A percentile compares a stretch with the other conserved stretches of the same genome.
phyloP scores from a whole-genome alignment of 2,329 filamentous ascomycete genomes.

The Pezicula rhizophila region DNA sequence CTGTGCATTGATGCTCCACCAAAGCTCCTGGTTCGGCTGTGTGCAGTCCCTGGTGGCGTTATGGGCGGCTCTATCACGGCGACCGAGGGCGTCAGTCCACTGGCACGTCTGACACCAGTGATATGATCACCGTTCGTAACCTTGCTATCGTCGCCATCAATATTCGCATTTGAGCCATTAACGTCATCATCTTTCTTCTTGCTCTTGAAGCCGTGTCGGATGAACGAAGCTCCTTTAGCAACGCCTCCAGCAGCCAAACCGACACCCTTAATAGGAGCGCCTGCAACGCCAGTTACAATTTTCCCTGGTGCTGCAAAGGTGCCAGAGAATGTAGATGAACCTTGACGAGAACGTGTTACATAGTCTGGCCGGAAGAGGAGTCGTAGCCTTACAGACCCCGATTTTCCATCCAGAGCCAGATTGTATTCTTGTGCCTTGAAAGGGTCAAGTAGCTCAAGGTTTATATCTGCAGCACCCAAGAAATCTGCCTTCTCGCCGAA shows the following conservation, averaged over 20 bases:
- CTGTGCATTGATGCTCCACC: slow-evolving; percentile 63
- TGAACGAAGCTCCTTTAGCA: slow-evolving; percentile 83
- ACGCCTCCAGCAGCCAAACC: slow-evolving; percentile 64
- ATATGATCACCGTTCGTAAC: slow-evolving; percentile 24
- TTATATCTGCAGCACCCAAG: slow-evolving; percentile 71
- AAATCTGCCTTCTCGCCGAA: slow-evolving; percentile 93
- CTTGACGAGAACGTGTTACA: slow-evolving; percentile 77
- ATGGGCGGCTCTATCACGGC: slow-evolving; percentile 10
- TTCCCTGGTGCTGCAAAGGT: slow-evolving; percentile 83
- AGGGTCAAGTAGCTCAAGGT: slow-evolving; percentile 74
- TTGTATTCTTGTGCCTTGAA: slow-evolving; percentile 74
- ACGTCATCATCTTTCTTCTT: slow-evolving; percentile 58
- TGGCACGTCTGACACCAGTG: slow-evolving; percentile 13
- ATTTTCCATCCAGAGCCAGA: slow-evolving; percentile 80
- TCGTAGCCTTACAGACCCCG: slow-evolving; percentile 73
- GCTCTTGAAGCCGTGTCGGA: slow-evolving; percentile 76
- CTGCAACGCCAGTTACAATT: slow-evolving; percentile 74
- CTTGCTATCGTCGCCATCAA: slow-evolving; percentile 37
- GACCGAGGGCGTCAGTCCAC: slow-evolving; percentile 9
- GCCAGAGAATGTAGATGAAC: slow-evolving; percentile 86
- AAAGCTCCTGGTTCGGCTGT: slow-evolving; percentile 48
- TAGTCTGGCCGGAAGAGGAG: slow-evolving; percentile 92
- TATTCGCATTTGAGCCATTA: slow-evolving; percentile 28
- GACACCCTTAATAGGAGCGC: slow-evolving; percentile 89
- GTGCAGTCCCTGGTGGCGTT: slow-evolving; percentile 23